phyloP scores from a whole-genome alignment of 2,329 filamentous ascomycete species.

The Penicillium freii region DNA sequence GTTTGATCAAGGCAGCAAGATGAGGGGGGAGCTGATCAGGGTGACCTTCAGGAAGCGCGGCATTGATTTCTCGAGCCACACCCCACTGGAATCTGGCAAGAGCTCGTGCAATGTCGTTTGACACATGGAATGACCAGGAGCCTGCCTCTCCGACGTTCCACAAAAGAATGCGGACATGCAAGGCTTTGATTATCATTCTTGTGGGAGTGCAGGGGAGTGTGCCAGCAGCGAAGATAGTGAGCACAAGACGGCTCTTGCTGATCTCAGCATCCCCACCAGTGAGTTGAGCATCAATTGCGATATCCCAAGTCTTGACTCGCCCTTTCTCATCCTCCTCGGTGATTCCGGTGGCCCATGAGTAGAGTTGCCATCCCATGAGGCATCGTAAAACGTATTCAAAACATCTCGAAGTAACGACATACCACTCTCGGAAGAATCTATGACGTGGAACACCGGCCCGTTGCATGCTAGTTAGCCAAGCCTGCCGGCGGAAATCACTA shows the following conservation, averaged over 20 bases:
- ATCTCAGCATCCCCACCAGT: slow-evolving; percentile 87
- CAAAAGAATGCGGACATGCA: slow-evolving; percentile 85
- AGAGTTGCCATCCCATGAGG: slow-evolving; percentile 71
- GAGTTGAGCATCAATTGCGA: slow-evolving; percentile 88
- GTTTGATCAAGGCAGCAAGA: slow-evolving; percentile 70
- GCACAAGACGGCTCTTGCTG: slow-evolving; percentile 77
- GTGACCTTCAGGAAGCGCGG: slow-evolving; percentile 48
- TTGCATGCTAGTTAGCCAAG: slow-evolving; percentile 91
- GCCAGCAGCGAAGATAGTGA: slow-evolving; percentile 83
- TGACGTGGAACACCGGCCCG: slow-evolving; percentile 88
- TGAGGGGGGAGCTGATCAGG: slow-evolving; percentile 73
- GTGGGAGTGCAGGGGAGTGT: slow-evolving; percentile 80
- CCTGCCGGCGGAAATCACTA: slow-evolving; percentile 79
- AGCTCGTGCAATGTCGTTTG: slow-evolving; percentile 69
- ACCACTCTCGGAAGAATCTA: slow-evolving; percentile 79
- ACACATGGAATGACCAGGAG: slow-evolving; percentile 61
- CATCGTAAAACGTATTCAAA: slow-evolving; percentile 78
- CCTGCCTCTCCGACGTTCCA: slow-evolving; percentile 71
- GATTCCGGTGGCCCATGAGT: slow-evolving; percentile 74
- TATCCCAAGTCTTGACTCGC: slow-evolving; percentile 86
- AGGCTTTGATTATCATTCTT: slow-evolving; percentile 83
- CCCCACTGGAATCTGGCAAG: slow-evolving; percentile 78
- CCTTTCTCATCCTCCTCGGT: slow-evolving; percentile 83
- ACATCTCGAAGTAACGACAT: slow-evolving; percentile 75
- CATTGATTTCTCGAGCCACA: slow-evolving; percentile 65